Conservation (phyloP, 768 basidiomycete species). For the Cystobasidium tubakii region DNA sequence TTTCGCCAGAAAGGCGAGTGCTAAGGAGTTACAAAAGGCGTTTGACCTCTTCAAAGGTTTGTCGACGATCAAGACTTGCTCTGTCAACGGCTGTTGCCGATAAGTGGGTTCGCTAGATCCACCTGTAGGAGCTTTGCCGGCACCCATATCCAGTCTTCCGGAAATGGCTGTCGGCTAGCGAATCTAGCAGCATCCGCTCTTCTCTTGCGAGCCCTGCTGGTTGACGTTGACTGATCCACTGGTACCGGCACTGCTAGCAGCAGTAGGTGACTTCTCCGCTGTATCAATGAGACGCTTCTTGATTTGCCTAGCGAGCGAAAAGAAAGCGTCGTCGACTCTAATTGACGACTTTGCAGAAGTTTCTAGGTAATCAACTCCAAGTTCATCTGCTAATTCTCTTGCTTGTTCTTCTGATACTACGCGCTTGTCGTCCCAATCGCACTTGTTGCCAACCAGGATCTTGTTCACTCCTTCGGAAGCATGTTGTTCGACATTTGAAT, state of each 20-base stretch:
- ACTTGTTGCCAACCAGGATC: slow-evolving; percentile 98
- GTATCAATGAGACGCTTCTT: slow-evolving; percentile 95
- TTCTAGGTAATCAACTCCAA: slow-evolving; percentile 95
- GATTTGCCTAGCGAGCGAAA: slow-evolving; percentile 91
- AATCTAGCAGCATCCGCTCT: slow-evolving; percentile 42
- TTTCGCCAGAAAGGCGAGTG: too few relatives aligned
- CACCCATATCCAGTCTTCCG: too few relatives aligned
- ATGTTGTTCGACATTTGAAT: slow-evolving; percentile 94
- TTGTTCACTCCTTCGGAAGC: slow-evolving; percentile 99
- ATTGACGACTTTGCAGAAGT: slow-evolving; percentile 96
- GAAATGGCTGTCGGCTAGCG: background rate
- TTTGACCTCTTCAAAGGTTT: too few relatives aligned
- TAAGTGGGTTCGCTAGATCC: too few relatives aligned
- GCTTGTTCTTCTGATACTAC: slow-evolving; percentile 88
- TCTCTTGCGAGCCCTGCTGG: slow-evolving; percentile 27
- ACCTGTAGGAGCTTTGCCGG: too few relatives aligned
- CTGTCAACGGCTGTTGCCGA: too few relatives aligned
- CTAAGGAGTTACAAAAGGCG: too few relatives aligned
- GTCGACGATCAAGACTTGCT: too few relatives aligned
- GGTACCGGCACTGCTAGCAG: slow-evolving; percentile 40
- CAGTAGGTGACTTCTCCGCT: slow-evolving; percentile 47
- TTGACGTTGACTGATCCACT: slow-evolving; percentile 45
- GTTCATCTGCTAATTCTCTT: slow-evolving; percentile 79
- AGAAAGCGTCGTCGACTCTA: slow-evolving; percentile 97
- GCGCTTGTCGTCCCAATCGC: slow-evolving; percentile 82